Evolutionary conservation across 257 asterid species (phyloP), one percentile per base, ranked within the genome.

Genomic region (Phtheirospermum japonicum): DNA sequence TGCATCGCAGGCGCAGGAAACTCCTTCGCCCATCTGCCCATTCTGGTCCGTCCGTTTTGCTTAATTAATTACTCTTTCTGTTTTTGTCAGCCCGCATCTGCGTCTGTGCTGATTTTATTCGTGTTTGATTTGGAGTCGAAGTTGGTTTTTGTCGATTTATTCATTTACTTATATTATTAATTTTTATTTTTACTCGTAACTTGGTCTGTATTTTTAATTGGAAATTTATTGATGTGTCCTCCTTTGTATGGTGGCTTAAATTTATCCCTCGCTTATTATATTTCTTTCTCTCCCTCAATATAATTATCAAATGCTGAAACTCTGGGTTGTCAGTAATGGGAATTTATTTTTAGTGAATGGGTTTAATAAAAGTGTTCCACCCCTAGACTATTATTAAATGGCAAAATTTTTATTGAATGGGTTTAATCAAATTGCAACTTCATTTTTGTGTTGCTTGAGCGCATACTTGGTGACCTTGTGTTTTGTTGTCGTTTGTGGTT

Each of bases 1-100:
- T 70, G 52, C 71, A 61, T 40, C 80, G 82, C 55, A 43, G 85
- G 53, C 76, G 82, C 59, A 68, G 74, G 71, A 83, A 77, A 66
- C 75, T 68, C 51, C 66, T 40, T 8, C 58, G 39, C 56, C 69
- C 19, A 5, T 63, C 75, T 11, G 63, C 71, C 18, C 81, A 58
- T 62, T 68, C 80, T n/a, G 88, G 90, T 85, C 48, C 12, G 56
- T 50, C 63, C 48, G 9, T 49, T 59, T 18, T 53, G 33, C 66
- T 67, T 53, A 57, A 63, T 49, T 3, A 34, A 54, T 7, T 49
- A 14, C n/a, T 65, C 18, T 23, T 3, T 23, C 28, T 37, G 8
- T 57, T 37, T 59, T 51, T 42, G 1, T 23, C 28, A 1, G 28
- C 28, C 28, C 28, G 2, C 28, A 23, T 23, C 28, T 23, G 28